These are phyloP conservation scores for Sodiomyces alkalinus DNA, from an alignment of 2,329 filamentous ascomycete species.

Conservation along the genomic window DNA sequence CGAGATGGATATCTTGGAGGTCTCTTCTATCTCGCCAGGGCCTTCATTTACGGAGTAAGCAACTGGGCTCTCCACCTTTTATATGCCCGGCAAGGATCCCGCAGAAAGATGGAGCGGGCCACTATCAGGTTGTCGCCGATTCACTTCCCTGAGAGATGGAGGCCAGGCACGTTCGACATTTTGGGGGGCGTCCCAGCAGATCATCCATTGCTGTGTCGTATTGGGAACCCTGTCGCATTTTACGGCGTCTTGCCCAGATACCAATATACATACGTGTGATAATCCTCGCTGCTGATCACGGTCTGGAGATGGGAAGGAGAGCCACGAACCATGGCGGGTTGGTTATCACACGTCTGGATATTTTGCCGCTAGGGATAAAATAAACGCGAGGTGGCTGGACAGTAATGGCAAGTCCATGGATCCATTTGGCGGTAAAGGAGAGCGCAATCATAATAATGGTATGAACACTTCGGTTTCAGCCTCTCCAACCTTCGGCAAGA, in stretches of 20 bases:
- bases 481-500: too few relatives aligned
- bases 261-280: constrained; percentile 8
- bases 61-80: constrained; percentile 4
- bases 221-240: constrained; percentile 21
- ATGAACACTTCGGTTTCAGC: too few relatives aligned
- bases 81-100: constrained; percentile 1
- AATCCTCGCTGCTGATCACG: neutral
- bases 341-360: neutral
- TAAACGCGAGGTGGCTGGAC: too few relatives aligned
- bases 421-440: too few relatives aligned
- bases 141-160: constrained; percentile 25
- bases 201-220: constrained; percentile 29
- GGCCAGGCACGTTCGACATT: constrained; percentile 27
- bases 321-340: too few relatives aligned
- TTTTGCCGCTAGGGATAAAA: neutral
- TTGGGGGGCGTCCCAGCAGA: constrained; percentile 28
- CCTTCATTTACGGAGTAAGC: constrained; percentile 23
- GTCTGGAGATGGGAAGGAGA: neutral
- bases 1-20: constrained; percentile 25
- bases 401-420: too few relatives aligned
- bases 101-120: neutral
- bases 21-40: constrained; percentile 19
- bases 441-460: too few relatives aligned
- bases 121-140: constrained; percentile 13
- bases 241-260: constrained; percentile 16